These are phyloP conservation scores for Clarkia xantiana DNA, from an alignment of 345 rosid genomes.

Conservation along the genomic window DNA sequence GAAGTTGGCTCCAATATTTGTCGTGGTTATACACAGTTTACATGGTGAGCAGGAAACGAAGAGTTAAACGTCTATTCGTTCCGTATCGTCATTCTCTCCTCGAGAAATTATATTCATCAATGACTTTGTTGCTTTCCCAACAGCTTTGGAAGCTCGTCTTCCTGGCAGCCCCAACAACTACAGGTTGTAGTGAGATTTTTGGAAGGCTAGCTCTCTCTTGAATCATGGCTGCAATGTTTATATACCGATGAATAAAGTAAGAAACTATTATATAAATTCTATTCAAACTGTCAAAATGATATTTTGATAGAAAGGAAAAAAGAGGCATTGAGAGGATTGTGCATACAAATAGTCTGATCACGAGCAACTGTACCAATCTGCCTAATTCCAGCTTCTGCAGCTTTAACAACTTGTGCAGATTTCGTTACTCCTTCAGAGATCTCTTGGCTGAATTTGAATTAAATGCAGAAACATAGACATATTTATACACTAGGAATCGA, in stretches of 20 bases:
- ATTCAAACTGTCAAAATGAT: background rate
- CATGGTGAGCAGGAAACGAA: slow-evolving; percentile 2
- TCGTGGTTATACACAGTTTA: slow-evolving; percentile 5
- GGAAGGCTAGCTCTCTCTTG: slow-evolving; percentile 77
- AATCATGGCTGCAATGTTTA: slow-evolving; percentile 53
- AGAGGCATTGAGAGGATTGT: slow-evolving; percentile 1
- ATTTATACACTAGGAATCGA: too few relatives aligned
- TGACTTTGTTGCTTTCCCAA: slow-evolving; percentile 64
- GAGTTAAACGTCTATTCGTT: slow-evolving; percentile 12
- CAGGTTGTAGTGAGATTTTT: slow-evolving; percentile 60
- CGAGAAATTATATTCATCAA: slow-evolving; percentile 48
- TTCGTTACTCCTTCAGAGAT: slow-evolving; percentile 74
- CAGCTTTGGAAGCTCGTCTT: slow-evolving; percentile 72
- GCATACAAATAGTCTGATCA: slow-evolving; percentile 69
- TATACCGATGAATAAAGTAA: background rate
- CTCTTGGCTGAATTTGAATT: slow-evolving; percentile 52
- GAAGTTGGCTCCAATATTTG: background rate
- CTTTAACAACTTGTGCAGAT: slow-evolving; percentile 81
- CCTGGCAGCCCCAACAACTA: slow-evolving; percentile 63
- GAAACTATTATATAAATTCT: too few relatives aligned
- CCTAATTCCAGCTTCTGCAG: slow-evolving; percentile 79
- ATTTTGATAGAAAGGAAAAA: background rate
- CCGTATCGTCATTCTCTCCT: slow-evolving; percentile 25
- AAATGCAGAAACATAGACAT: background rate
- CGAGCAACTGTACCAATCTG: slow-evolving; percentile 73